phyloP scores from a whole-genome alignment of 2,329 filamentous ascomycete genomes.

The Colletotrichum brevisporum region DNA sequence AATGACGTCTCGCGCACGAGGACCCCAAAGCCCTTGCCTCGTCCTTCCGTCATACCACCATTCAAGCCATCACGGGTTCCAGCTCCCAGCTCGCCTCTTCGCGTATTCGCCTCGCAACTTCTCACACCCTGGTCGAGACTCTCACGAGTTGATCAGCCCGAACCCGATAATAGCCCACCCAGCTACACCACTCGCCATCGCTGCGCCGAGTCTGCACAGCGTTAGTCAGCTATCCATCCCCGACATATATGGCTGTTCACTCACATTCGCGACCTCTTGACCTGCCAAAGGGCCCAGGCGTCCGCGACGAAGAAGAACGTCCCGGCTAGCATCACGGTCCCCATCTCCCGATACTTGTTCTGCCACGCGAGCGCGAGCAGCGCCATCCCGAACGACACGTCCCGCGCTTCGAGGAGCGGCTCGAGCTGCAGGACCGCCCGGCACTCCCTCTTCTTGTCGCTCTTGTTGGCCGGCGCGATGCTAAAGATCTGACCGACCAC shows the following conservation, averaged over 20 bases:
- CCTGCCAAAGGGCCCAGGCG: constrained; percentile 27
- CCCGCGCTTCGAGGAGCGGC: constrained; percentile 42
- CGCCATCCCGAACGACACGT: constrained; percentile 40
- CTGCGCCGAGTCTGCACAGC: constrained; percentile 11
- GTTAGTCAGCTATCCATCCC: not conserved
- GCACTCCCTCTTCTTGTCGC: not conserved
- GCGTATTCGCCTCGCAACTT: not conserved
- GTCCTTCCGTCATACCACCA: constrained; percentile 20
- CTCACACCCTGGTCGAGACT: not conserved
- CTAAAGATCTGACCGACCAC: constrained; percentile 21
- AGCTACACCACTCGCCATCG: constrained; percentile 5
- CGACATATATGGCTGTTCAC: constrained; percentile 3
- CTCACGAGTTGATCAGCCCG: constrained; percentile 6
- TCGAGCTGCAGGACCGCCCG: constrained; percentile 31
- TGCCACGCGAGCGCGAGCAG: constrained; percentile 37
- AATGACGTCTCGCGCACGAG: constrained; percentile 10
- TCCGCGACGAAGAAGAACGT: constrained; percentile 41
- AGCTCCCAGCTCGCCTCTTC: not conserved
- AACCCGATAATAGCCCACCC: constrained; percentile 24
- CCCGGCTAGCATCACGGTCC: constrained; percentile 41
- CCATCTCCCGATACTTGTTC: constrained; percentile 39
- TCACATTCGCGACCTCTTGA: constrained; percentile 27
- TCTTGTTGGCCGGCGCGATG: constrained; percentile 10
- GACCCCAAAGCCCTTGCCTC: constrained; percentile 1
- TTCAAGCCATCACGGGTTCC: constrained; percentile 10